phyloP scores from a whole-genome alignment of 768 basidiomycete species.

The Chalciporus piperatus region DNA sequence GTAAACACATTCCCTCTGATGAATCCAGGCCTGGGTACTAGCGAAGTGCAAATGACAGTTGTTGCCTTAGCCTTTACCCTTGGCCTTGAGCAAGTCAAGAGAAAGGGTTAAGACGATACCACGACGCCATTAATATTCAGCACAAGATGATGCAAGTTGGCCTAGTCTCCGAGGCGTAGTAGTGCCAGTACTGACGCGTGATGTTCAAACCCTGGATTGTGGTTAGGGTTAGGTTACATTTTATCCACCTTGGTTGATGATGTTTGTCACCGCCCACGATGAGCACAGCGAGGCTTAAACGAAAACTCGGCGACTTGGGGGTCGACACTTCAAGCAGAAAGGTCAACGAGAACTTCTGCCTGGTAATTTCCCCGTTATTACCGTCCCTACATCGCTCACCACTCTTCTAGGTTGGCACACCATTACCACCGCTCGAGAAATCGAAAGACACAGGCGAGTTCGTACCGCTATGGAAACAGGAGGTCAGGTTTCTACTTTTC shows the following conservation, averaged over 20 bases:
- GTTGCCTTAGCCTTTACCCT: too few relatives aligned
- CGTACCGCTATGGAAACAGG: constrained; percentile 97
- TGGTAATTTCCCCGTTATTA: constrained; percentile 42
- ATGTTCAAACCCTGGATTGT: background rate
- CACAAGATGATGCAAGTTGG: too few relatives aligned
- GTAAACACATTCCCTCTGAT: too few relatives aligned
- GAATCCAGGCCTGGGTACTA: too few relatives aligned
- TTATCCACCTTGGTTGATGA: too few relatives aligned
- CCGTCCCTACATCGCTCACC: constrained; percentile 2
- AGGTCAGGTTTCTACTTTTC: constrained; percentile 48
- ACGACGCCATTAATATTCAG: too few relatives aligned
- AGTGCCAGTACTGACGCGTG: too few relatives aligned
- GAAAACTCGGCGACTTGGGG: constrained; percentile 79
- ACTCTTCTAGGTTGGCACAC: constrained; percentile 80
- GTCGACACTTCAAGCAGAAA: constrained; percentile 66
- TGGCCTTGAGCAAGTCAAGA: too few relatives aligned
- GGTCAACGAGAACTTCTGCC: constrained; percentile 82
- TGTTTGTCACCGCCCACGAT: constrained; percentile 21
- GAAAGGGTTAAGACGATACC: too few relatives aligned
- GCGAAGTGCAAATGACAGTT: too few relatives aligned
- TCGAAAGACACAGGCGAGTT: constrained; percentile 91
- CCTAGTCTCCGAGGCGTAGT: too few relatives aligned
- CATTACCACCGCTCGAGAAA: constrained; percentile 92
- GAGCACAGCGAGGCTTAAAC: constrained; percentile 64
- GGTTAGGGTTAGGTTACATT: constrained; percentile 17